Evolutionary conservation across 1,139 yeast species (phyloP).

Genomic region (Pichia sp.): DNA sequence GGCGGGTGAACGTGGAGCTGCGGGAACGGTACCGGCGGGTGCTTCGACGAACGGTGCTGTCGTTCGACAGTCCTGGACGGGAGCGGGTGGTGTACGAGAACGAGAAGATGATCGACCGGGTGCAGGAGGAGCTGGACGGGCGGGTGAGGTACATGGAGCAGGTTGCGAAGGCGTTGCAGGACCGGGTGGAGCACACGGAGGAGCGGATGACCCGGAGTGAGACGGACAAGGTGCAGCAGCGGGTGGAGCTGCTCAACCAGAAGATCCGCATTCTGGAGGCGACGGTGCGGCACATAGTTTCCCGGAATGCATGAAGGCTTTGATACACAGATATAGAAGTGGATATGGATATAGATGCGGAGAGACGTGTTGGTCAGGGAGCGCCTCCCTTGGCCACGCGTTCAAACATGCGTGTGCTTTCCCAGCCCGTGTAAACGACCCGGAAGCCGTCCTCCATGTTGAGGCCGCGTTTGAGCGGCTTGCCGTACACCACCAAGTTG

Average conservation of each 20-base stretch:
- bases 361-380: too few species aligned
- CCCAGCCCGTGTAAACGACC: constrained; percentile 69
- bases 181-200: constrained; percentile 6
- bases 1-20: constrained; percentile 8
- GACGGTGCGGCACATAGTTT: constrained; percentile 8
- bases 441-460: constrained; percentile 57
- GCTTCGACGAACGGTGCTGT: constrained; percentile 6
- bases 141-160: constrained; percentile 5
- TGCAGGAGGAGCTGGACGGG: constrained; percentile 9
- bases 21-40: constrained; percentile 12
- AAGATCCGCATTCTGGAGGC: constrained; percentile 43
- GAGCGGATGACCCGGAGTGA: constrained; percentile 18
- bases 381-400: constrained; percentile 48
- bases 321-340: background rate
- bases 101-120: constrained; percentile 13
- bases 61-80: constrained; percentile 12
- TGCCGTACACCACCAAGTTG: constrained; percentile 55
- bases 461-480: constrained; percentile 51
- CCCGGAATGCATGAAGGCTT: too few species aligned
- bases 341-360: too few species aligned
- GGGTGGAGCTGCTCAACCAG: constrained; percentile 44
- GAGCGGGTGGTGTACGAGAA: constrained; percentile 16
- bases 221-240: constrained; percentile 32
- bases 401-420: constrained; percentile 60
- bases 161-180: constrained; percentile 7